phyloP scores from a whole-genome alignment of 495 filamentous ascomycete genomes.

The Cairneyella variabilis region DNA sequence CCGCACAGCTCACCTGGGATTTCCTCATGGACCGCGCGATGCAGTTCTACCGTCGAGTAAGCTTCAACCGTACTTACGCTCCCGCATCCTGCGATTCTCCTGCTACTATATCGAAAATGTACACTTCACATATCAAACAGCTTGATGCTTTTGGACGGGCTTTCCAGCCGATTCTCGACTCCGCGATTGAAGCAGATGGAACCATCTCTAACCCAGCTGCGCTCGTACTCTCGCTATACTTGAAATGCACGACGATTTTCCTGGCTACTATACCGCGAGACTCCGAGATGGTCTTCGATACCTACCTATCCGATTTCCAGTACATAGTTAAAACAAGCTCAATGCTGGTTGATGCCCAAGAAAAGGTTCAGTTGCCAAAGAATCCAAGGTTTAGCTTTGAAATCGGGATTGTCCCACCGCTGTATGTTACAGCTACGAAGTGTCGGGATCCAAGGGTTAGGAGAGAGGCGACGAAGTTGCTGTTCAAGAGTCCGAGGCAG shows the following conservation, averaged over 20 bases:
- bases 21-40: conserved; percentile 24
- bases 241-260: conserved; percentile 7
- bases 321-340: conserved; percentile 18
- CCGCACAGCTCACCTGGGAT: conserved; percentile 22
- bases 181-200: conserved; percentile 9
- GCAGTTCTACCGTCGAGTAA: conserved; percentile 18
- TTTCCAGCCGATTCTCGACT: conserved; percentile 18
- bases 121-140: neutral
- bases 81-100: conserved; percentile 5
- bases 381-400: conserved; percentile 53
- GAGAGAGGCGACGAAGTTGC: conserved; percentile 36
- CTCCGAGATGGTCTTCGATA: conserved; percentile 25
- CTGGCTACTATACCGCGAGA: conserved; percentile 1
- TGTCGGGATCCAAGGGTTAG: conserved; percentile 43
- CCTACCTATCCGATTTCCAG: conserved; percentile 16
- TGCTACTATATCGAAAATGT: neutral
- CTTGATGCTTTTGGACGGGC: conserved; percentile 13
- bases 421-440: conserved; percentile 36
- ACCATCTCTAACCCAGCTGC: conserved; percentile 11
- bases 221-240: conserved; percentile 19
- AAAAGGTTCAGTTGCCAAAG: conserved; percentile 1
- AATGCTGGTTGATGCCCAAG: conserved; percentile 7
- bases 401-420: conserved; percentile 33
- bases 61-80: conserved; percentile 12
- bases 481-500: conserved; percentile 36